phyloP scores from a whole-genome alignment of 2,329 filamentous ascomycete genomes.

The Pyrenophora teres region DNA sequence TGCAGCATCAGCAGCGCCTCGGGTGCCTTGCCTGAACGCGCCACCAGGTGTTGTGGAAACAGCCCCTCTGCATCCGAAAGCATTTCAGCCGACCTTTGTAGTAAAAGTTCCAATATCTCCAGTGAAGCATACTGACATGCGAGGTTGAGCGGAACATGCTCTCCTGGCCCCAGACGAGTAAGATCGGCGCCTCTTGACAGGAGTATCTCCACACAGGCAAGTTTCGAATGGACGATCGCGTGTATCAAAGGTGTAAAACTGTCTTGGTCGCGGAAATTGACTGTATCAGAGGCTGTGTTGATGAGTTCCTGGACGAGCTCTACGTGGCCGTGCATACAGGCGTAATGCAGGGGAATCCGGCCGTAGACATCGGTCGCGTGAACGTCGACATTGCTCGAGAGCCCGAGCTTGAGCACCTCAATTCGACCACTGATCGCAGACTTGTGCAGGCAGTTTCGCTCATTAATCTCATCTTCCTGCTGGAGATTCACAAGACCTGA shows the following conservation, averaged over 20 bases:
- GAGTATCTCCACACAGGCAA: slow-evolving; percentile 78
- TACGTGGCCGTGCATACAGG: slow-evolving; percentile 88
- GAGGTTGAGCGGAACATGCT: slow-evolving; percentile 92
- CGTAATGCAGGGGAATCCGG: slow-evolving; percentile 90
- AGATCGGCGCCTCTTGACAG: slow-evolving; percentile 80
- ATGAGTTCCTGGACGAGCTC: slow-evolving; percentile 80
- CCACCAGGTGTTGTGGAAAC: slow-evolving; percentile 95
- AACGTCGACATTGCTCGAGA: slow-evolving; percentile 77
- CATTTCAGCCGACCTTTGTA: slow-evolving; percentile 79
- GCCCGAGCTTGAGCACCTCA: slow-evolving; percentile 75
- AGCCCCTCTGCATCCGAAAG: slow-evolving; percentile 95
- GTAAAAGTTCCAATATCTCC: slow-evolving; percentile 80
- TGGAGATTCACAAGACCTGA: slow-evolving; percentile 86
- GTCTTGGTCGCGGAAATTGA: slow-evolving; percentile 90
- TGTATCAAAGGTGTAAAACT: slow-evolving; percentile 97
- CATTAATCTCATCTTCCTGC: slow-evolving; percentile 96
- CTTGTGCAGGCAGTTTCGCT: slow-evolving; percentile 94
- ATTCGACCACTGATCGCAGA: slow-evolving; percentile 90
- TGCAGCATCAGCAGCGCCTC: slow-evolving; percentile 79
- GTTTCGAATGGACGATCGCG: slow-evolving; percentile 85
- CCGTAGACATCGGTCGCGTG: slow-evolving; percentile 90
- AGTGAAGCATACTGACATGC: slow-evolving; percentile 92
- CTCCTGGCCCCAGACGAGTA: slow-evolving; percentile 81
- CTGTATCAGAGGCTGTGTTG: slow-evolving; percentile 70
- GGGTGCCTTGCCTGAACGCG: slow-evolving; percentile 81